phyloP scores from a whole-genome alignment of 1,284 basidiomycete genomes.

The Marasmius fiardii region DNA sequence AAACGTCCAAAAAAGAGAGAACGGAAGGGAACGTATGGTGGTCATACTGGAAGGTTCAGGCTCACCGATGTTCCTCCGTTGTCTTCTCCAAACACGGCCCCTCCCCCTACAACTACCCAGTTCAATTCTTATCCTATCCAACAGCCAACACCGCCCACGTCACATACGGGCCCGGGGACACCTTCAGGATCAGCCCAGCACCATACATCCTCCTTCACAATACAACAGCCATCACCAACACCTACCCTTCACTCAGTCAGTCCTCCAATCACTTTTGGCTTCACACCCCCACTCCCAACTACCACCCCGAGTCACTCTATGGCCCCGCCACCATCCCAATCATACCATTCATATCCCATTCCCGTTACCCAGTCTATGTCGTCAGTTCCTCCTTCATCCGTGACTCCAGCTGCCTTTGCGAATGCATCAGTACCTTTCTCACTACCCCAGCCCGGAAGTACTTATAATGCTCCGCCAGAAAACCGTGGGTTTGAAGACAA shows the following conservation, averaged over 20 bases:
- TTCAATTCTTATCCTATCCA: neutral
- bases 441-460: too few relatives aligned
- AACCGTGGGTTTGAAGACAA: neutral
- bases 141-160: neutral
- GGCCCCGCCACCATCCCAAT: neutral
- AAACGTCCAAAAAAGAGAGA: slow-evolving; percentile 22
- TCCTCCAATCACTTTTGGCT: neutral
- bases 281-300: neutral
- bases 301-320: neutral
- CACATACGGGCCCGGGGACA: neutral
- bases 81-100: neutral
- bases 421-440: too few relatives aligned
- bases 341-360: neutral
- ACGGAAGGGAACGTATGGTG: slow-evolving; percentile 9
- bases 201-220: neutral
- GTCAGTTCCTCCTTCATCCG: too few relatives aligned
- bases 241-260: neutral
- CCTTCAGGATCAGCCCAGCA: neutral
- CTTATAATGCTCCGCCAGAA: too few relatives aligned
- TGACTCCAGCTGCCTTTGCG: too few relatives aligned
- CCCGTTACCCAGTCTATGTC: too few relatives aligned
- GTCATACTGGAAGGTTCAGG: slow-evolving; percentile 11
- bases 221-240: neutral
- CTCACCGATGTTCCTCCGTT: neutral
- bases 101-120: neutral